Evolutionary conservation across 306 rosid species (phyloP), one percentile per base, ranked within the genome.

Genomic region (Vigna angularis): DNA sequence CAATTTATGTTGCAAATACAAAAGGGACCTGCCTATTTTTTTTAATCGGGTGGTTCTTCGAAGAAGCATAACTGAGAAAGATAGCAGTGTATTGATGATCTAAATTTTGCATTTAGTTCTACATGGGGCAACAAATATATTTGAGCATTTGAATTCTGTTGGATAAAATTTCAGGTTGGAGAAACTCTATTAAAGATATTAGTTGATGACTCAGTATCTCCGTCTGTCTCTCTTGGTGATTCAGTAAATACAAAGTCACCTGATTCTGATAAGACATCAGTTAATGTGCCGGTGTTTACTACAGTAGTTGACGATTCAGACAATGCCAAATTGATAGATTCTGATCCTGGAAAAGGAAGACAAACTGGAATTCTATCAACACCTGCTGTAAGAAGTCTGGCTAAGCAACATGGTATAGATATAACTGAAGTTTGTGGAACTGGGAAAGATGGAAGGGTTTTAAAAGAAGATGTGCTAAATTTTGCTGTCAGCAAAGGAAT

Each of bases 371-470:
- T 86, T 80, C 84, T 87, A 82, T 91, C 97, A 48, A 92, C 98
- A 17, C 98, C 98, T 52, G 83, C 93, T 51, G 91, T 95, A 32
- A 79, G 98, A 66, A 66, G 74, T 74, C 93, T 95, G 83, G 96
- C 98, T 55, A 92, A 91, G 87, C 86, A 89, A 77, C 89, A 88
- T 63, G 87, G 87, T 80, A 84, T 92, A 77, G 83, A 92, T 75
- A 83, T 95, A 87, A 89, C 79, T 56, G 96, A 89, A 74, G 88
- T 92, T 47, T 7, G 30, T 83, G 98, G 98, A 70, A 88, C 93
- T 55, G 97, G 98, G 81, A 83, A 80, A 81, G 92, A 92, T 87
- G 97, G 97, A 68, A 89, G 96, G 82, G 77, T 95, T 32, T 57
- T 88, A 42, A 92, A 89, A 88, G 98, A 88, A 76, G 98, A 95